Percentiles rank a stretch among this genome's conserved stretches.
These are phyloP conservation scores for Xerocomus cyaneibrunnescens DNA, from an alignment of 1,284 basidiomycete genomes.

Conservation along the genomic window DNA sequence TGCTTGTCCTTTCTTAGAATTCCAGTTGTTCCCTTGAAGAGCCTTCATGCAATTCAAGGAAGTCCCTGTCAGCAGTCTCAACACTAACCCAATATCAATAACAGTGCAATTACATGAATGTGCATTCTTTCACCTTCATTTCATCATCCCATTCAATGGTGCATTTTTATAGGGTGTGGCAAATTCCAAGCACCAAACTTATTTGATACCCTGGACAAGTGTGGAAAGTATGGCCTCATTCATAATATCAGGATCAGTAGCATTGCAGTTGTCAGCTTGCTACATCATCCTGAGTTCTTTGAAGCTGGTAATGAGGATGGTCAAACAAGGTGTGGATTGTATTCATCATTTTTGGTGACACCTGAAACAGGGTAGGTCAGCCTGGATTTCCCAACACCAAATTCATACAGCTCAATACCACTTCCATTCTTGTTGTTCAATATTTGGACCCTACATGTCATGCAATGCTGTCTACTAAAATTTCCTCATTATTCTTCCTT, in stretches of 20 bases:
- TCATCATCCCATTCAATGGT: neutral
- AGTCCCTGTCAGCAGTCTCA: conserved; percentile 32
- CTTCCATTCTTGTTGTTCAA: no score
- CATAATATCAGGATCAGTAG: conserved; percentile 84
- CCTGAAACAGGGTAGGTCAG: no score
- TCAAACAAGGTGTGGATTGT: conserved; percentile 57
- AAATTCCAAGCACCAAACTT: conserved; percentile 75
- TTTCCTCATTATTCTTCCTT: no score
- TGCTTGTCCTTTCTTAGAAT: no score
- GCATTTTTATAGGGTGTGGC: conserved; percentile 65
- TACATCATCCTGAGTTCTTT: conserved; percentile 72
- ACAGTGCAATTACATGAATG: conserved; percentile 72
- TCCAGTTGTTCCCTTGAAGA: no score
- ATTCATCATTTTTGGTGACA: neutral
- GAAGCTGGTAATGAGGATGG: conserved; percentile 61
- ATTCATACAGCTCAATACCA: no score
- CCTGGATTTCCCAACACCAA: no score
- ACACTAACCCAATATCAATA: conserved; percentile 24
- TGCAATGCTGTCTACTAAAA: no score
- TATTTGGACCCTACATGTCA: no score
- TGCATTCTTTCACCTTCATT: conserved; percentile 29
- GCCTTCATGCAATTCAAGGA: no score
- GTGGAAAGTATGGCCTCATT: conserved; percentile 71
- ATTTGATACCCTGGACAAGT: conserved; percentile 59
- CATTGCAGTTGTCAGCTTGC: conserved; percentile 66